These are phyloP conservation scores for Fusarium chlamydosporum DNA, from an alignment of 2,329 filamentous ascomycete species.

Conservation along the genomic window DNA sequence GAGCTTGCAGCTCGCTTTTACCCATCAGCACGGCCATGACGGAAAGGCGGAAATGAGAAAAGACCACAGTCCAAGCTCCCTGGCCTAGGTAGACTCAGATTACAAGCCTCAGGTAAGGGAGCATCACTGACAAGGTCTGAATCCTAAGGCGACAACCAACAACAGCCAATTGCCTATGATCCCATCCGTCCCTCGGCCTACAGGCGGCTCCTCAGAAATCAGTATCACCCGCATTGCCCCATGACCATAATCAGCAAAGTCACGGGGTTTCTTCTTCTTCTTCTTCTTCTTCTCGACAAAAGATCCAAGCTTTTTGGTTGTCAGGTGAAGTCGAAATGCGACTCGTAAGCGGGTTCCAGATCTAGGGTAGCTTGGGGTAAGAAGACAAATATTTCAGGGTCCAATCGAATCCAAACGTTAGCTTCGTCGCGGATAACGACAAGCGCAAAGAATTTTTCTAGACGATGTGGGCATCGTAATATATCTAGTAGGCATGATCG, in stretches of 20 bases:
- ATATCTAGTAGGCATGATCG: constrained; percentile 4
- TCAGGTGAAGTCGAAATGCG: constrained; percentile 7
- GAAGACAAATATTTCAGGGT: constrained; percentile 27
- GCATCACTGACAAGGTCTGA: constrained; percentile 33
- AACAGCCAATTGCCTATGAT: neutral
- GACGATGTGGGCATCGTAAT: constrained; percentile 22
- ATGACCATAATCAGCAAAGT: constrained; percentile 5
- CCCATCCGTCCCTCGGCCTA: neutral
- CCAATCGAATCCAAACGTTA: constrained; percentile 34
- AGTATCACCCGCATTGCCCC: constrained; percentile 11
- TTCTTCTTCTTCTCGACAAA: neutral
- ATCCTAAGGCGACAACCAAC: constrained; percentile 7
- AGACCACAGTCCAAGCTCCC: constrained; percentile 44
- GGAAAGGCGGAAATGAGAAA: constrained; percentile 47
- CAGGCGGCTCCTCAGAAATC: constrained; percentile 5
- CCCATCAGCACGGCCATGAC: constrained; percentile 38
- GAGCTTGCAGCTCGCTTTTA: constrained; percentile 32
- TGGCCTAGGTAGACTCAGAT: constrained; percentile 12
- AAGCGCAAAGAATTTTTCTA: constrained; percentile 20
- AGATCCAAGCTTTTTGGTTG: constrained; percentile 17
- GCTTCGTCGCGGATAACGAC: constrained; percentile 30
- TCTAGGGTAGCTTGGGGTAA: constrained; percentile 35
- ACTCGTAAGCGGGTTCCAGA: constrained; percentile 13
- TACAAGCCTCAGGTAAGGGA: constrained; percentile 34
- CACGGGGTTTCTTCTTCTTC: constrained; percentile 4